These are phyloP conservation scores for Penicillium sp. DNA, from an alignment of 2,329 filamentous ascomycete species.

Conservation along the genomic window DNA sequence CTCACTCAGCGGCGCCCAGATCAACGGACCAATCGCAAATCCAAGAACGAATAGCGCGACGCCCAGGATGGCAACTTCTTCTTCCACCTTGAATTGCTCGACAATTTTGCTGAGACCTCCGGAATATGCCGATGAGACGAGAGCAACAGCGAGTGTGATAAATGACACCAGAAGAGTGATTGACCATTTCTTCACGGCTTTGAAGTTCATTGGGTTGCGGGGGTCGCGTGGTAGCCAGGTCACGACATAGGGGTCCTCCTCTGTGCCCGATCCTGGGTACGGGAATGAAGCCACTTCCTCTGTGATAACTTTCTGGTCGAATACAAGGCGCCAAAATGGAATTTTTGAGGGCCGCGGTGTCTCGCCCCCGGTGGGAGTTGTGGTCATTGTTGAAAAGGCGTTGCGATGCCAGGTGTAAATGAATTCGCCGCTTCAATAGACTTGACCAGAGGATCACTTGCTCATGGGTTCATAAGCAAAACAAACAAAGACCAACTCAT, in stretches of 20 bases:
- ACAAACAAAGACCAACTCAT: slow-evolving; percentile 10
- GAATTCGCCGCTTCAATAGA: not conserved
- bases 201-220: slow-evolving; percentile 46
- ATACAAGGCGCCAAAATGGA: slow-evolving; percentile 36
- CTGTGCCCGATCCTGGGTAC: slow-evolving; percentile 43
- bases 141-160: slow-evolving; percentile 44
- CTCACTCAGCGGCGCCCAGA: slow-evolving; percentile 46
- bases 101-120: slow-evolving; percentile 42
- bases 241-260: slow-evolving; percentile 46
- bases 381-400: slow-evolving; percentile 9
- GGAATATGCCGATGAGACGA: slow-evolving; percentile 46
- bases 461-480: not conserved
- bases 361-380: slow-evolving; percentile 16
- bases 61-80: slow-evolving; percentile 44
- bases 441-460: not conserved
- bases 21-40: slow-evolving; percentile 49
- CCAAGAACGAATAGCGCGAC: slow-evolving; percentile 50
- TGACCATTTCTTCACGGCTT: slow-evolving; percentile 40
- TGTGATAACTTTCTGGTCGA: slow-evolving; percentile 38
- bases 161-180: slow-evolving; percentile 42
- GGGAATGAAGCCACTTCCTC: slow-evolving; percentile 33
- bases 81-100: slow-evolving; percentile 34
- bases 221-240: slow-evolving; percentile 46
- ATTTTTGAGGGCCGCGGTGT: slow-evolving; percentile 28
- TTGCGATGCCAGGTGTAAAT: not conserved